Evolutionary conservation across 2,329 filamentous ascomycete species (phyloP).

Genomic region (Penicillium sp.): DNA sequence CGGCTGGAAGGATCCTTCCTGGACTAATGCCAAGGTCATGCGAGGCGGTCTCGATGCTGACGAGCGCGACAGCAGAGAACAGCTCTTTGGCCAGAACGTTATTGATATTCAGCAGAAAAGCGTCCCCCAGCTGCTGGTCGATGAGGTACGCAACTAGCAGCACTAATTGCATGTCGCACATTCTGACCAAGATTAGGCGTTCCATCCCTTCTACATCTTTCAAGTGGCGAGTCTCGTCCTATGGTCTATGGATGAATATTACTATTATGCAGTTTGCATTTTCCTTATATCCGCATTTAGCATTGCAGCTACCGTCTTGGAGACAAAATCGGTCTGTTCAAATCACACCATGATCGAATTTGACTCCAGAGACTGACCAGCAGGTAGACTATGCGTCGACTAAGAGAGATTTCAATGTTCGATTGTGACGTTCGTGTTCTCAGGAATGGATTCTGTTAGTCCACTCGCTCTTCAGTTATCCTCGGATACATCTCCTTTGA

Average conservation of each 20-base stretch:
- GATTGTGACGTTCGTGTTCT: constrained; percentile 93
- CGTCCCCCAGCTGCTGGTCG: constrained; percentile 72
- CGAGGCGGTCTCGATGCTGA: constrained; percentile 80
- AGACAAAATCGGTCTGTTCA: constrained; percentile 69
- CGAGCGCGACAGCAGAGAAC: constrained; percentile 74
- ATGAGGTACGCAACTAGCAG: constrained; percentile 59
- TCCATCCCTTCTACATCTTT: constrained; percentile 98
- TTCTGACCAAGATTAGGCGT: constrained; percentile 53
- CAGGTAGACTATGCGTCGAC: constrained; percentile 71
- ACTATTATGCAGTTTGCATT: constrained; percentile 94
- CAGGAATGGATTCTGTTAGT: constrained; percentile 84
- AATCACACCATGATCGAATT: not conserved
- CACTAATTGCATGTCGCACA: not conserved
- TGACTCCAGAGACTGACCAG: constrained; percentile 11
- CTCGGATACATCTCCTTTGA: not conserved
- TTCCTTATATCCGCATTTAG: constrained; percentile 91
- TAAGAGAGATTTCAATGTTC: constrained; percentile 88
- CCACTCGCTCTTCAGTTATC: not conserved
- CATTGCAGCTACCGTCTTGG: constrained; percentile 80
- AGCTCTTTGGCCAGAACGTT: constrained; percentile 81
- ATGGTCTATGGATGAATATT: constrained; percentile 95
- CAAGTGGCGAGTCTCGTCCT: constrained; percentile 89
- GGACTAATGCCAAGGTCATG: constrained; percentile 71
- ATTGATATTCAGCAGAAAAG: constrained; percentile 94
- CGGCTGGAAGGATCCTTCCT: constrained; percentile 90